A percentile compares a stretch with the other conserved stretches of the same genome.
phyloP scores from a whole-genome alignment of 2,329 filamentous ascomycete genomes.

The Arthrobotrys sinensis region DNA sequence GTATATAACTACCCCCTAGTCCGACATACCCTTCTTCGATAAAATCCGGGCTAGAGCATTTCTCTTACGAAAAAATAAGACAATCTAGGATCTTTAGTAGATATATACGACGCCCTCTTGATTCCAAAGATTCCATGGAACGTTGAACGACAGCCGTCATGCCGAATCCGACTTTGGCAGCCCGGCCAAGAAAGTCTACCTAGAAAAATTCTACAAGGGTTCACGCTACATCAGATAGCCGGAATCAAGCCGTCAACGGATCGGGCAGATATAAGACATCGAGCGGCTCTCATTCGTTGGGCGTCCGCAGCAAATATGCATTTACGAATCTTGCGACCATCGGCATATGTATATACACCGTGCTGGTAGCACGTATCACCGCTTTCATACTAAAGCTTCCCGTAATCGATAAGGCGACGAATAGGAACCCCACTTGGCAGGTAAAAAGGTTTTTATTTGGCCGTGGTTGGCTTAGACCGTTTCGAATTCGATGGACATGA shows the following conservation, averaged over 20 bases:
- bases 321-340: neutral
- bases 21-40: neutral
- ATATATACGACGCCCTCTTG: neutral
- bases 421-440: neutral
- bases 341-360: neutral
- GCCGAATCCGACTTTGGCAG: neutral
- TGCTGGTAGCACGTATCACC: constrained; percentile 1
- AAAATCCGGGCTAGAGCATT: constrained; percentile 9
- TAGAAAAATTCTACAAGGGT: neutral
- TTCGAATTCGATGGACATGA: too few species aligned
- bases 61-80: constrained; percentile 4
- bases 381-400: neutral
- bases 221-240: neutral
- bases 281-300: constrained; percentile 13
- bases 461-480: too few species aligned
- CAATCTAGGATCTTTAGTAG: neutral
- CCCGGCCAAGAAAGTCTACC: neutral
- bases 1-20: constrained; percentile 7
- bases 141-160: constrained; percentile 15
- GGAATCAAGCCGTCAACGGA: neutral
- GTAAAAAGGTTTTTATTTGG: neutral
- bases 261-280: constrained; percentile 10
- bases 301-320: constrained; percentile 2
- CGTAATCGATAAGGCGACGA: constrained; percentile 35
- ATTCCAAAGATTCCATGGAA: neutral